Base-by-base conservation (phyloP, 495 filamentous ascomycete genomes). In the Tuber melanosporum region DNA sequence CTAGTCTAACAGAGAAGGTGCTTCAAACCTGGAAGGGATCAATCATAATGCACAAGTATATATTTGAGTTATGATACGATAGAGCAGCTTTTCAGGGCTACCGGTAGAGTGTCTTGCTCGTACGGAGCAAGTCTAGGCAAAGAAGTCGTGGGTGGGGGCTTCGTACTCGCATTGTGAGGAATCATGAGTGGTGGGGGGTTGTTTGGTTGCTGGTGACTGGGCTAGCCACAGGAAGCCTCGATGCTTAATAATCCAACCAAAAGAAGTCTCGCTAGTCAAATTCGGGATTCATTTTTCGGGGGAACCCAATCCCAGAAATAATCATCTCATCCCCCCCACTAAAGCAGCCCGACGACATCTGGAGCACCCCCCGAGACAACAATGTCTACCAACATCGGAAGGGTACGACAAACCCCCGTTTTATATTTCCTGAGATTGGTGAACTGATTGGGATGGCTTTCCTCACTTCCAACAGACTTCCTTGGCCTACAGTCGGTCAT, bases 401-500 rank as follows among this genome's bases (percentile, higher is more conserved):
- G 88, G 83, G 91, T 92, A 87, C 79, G 86, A 79, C n/a, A 22
- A 17, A 47, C 71, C 57, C 42, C 70, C 72, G 32, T 46, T 42
- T 43, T 26, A 39, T 17, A 52, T 36, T 45, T 57, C 22, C 39
- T 45, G 17, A 26, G 22, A 42, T 71, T 41, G 41, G 22, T 41
- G 14, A 69, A 69, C 70, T 73, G 19, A 74, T 39, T 70, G 46
- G 72, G 66, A 72, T 44, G 36, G 76, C n/a, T 26, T 71, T 45
- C 45, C 26, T 22, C 47, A n/a, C 75, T 69, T 43, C 57, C 15
- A 22, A 47, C 77, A 99, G 96, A 98, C 95, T 66, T 91, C 93
- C 82, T 92, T 99, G 73, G 96, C 95, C 86, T 99, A 98, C 89
- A 92, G 93, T 71, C 92, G 95, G 73, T 88, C 90, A 85, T 99